Evolutionary conservation across 441 rosid genomes (phyloP).

Genomic region (Erysimum cheiri): DNA sequence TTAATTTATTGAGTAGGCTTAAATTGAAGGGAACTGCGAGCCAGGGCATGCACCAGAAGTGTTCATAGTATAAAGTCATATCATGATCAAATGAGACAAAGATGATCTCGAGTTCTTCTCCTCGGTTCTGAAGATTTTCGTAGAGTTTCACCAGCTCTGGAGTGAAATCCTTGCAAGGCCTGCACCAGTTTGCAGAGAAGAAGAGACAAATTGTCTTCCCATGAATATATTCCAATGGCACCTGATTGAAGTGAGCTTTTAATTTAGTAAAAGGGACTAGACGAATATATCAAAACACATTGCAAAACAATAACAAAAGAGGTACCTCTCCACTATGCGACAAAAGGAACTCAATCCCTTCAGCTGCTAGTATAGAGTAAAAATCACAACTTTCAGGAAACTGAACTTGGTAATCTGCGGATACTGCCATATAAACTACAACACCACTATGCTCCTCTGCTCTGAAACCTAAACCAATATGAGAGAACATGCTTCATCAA

Average conservation of each 20-base stretch:
- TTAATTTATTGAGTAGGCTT: slow-evolving; percentile 50
- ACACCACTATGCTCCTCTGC: slow-evolving; percentile 24
- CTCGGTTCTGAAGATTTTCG: slow-evolving; percentile 49
- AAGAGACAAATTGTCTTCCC: slow-evolving; percentile 66
- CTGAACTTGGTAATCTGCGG: slow-evolving; percentile 40
- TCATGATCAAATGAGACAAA: slow-evolving; percentile 74
- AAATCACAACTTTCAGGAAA: slow-evolving; percentile 44
- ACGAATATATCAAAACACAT: not conserved
- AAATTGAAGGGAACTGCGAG: slow-evolving; percentile 69
- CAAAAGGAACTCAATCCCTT: slow-evolving; percentile 65
- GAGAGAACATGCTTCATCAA: slow-evolving; percentile 25
- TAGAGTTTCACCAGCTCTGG: slow-evolving; percentile 72
- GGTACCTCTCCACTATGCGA: slow-evolving; percentile 63
- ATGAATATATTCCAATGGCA: slow-evolving; percentile 58
- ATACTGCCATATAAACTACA: slow-evolving; percentile 50
- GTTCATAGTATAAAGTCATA: slow-evolving; percentile 61
- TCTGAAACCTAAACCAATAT: slow-evolving; percentile 23
- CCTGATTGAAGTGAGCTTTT: slow-evolving; percentile 48
- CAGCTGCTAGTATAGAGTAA: slow-evolving; percentile 53
- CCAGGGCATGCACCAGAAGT: slow-evolving; percentile 84
- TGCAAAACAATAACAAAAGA: not conserved
- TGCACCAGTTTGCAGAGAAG: slow-evolving; percentile 91
- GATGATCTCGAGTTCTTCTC: slow-evolving; percentile 67
- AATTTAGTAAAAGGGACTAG: slow-evolving; percentile 10
- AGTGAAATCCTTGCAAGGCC: slow-evolving; percentile 69